A percentile compares a stretch with the other conserved stretches of the same genome.
These are phyloP conservation scores for Lachnellula hyalina DNA, from an alignment of 2,329 filamentous ascomycete species.

Conservation along the genomic window DNA sequence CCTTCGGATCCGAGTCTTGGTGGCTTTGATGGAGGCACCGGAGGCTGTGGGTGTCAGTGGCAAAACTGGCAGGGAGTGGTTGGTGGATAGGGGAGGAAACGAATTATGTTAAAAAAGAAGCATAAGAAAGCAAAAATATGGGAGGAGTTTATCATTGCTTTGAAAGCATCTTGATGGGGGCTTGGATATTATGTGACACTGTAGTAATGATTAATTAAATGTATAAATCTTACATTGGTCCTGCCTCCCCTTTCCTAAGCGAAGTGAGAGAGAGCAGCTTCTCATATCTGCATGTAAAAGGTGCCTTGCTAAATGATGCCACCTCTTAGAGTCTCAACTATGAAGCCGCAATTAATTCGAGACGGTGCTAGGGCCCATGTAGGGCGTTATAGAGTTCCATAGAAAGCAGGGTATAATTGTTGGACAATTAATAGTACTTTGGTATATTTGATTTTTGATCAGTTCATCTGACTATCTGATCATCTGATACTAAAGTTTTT, in stretches of 20 bases:
- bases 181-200: background rate
- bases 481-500: too few species aligned
- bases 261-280: background rate
- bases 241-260: background rate
- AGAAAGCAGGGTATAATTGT: too few species aligned
- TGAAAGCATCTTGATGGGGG: background rate
- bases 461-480: too few species aligned
- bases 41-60: slow-evolving; percentile 59
- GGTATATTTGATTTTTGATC: too few species aligned
- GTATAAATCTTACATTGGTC: background rate
- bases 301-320: too few species aligned
- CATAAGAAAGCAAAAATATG: background rate
- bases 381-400: too few species aligned
- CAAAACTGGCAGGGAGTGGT: slow-evolving; percentile 38
- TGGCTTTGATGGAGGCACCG: slow-evolving; percentile 58
- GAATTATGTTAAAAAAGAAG: background rate
- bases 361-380: too few species aligned
- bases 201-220: slow-evolving; percentile 6
- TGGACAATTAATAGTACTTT: too few species aligned
- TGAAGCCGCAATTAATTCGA: too few species aligned
- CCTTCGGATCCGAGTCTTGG: slow-evolving; percentile 44
- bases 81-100: background rate
- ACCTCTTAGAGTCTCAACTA: too few species aligned
- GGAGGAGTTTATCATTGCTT: slow-evolving; percentile 1
- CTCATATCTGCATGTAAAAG: too few species aligned